phyloP scores from a whole-genome alignment of 805 yeast species.

The Saccharomycopsis javanensis region DNA sequence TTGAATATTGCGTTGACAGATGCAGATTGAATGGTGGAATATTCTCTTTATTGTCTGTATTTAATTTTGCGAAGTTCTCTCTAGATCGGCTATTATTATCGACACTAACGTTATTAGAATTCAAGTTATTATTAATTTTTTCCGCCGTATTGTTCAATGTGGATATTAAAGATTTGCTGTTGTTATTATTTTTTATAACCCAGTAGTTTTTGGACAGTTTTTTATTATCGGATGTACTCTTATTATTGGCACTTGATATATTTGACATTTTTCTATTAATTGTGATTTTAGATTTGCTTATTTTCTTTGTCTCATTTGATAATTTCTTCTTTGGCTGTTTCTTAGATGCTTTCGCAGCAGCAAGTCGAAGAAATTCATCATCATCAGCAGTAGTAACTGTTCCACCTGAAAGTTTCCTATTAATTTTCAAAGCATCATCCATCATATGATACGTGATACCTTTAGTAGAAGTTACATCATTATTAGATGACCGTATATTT shows the following conservation, averaged over 20 bases:
- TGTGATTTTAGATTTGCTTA: background rate
- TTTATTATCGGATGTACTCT: background rate
- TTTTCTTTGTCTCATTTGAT: background rate
- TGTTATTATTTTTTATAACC: conserved; percentile 11
- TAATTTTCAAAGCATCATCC: background rate
- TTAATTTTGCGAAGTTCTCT: background rate
- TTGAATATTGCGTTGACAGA: background rate
- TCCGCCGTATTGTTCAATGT: background rate
- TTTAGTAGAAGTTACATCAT: background rate
- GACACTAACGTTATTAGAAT: background rate
- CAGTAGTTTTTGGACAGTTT: conserved; percentile 7
- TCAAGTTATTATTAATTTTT: background rate
- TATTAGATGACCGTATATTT: background rate
- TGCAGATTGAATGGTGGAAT: conserved; percentile 1
- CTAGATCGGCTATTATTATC: background rate
- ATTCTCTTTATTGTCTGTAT: conserved; percentile 5
- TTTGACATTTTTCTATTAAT: background rate
- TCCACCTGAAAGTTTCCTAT: conserved; percentile 1
- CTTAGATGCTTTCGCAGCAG: background rate
- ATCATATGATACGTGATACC: background rate
- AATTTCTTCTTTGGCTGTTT: background rate
- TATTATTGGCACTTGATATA: background rate
- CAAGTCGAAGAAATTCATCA: background rate
- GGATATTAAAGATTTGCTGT: background rate
- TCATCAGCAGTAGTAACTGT: background rate